These are phyloP conservation scores for Quercus lobata DNA, from an alignment of 331 rosid genomes.

Conservation along the genomic window DNA sequence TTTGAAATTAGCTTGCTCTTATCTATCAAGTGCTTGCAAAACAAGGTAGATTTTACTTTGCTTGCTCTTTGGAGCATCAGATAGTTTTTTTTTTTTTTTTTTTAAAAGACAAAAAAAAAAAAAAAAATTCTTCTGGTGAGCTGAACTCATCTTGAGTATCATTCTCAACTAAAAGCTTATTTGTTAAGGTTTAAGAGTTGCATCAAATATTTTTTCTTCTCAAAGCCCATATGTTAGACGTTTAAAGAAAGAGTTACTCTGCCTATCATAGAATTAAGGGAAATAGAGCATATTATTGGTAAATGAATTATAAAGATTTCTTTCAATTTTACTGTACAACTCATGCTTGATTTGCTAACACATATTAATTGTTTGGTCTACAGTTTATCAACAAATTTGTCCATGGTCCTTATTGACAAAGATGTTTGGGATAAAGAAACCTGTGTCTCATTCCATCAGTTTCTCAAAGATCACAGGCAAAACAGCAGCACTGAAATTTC, in stretches of 20 bases:
- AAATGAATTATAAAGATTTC: not conserved
- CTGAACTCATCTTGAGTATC: not conserved
- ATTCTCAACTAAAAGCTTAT: not conserved
- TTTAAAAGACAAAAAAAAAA: too few relatives aligned
- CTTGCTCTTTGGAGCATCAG: not conserved
- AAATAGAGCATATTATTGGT: conserved; percentile 1
- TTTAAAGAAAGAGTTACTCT: conserved; percentile 4
- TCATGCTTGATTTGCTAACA: conserved; percentile 15
- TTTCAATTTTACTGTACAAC: not conserved
- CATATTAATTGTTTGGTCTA: conserved; percentile 14
- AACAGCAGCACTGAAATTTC: conserved; percentile 33
- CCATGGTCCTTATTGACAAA: conserved; percentile 74
- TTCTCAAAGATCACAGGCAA: conserved; percentile 35
- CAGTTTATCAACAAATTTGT: conserved; percentile 47
- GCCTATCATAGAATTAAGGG: not conserved
- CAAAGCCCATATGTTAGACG: not conserved
- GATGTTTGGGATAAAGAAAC: conserved; percentile 73
- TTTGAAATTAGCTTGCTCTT: conserved; percentile 47
- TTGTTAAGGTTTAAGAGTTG: not conserved
- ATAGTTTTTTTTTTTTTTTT: not conserved
- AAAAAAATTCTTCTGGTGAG: not conserved
- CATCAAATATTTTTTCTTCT: not conserved
- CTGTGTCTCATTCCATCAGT: conserved; percentile 20
- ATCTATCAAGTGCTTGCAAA: conserved; percentile 39
- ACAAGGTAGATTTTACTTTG: conserved; percentile 40